Evolutionary conservation across 352 stramenopile genomes (phyloP).

Genomic region (Phytophthora uliginosa): DNA sequence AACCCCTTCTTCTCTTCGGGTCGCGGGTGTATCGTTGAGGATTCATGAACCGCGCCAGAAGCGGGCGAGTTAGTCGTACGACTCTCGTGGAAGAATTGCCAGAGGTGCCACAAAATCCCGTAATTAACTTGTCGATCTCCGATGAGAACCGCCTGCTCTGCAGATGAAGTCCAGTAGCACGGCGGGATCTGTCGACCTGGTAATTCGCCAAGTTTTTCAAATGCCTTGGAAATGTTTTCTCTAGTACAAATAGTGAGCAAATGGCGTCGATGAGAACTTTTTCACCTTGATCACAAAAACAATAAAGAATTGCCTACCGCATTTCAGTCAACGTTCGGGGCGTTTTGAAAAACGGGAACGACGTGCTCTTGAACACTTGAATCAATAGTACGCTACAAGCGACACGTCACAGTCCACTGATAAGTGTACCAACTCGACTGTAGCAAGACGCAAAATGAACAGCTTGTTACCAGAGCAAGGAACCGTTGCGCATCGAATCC

Average conservation of each 20-base stretch:
- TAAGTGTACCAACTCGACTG: not conserved
- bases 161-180: slow-evolving; percentile 27
- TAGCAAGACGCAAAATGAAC: not conserved
- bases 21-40: not conserved
- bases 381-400: slow-evolving; percentile 12
- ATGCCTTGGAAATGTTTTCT: slow-evolving; percentile 43
- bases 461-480: slow-evolving; percentile 44
- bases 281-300: not conserved
- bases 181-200: slow-evolving; percentile 12
- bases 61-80: not conserved
- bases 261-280: not conserved
- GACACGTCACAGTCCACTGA: not conserved
- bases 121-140: slow-evolving; percentile 59
- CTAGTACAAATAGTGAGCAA: slow-evolving; percentile 23
- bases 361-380: slow-evolving; percentile 4
- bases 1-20: not conserved
- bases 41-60: not conserved
- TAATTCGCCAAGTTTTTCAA: slow-evolving; percentile 28
- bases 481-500: slow-evolving; percentile 50
- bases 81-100: slow-evolving; percentile 35
- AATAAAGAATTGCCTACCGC: slow-evolving; percentile 15
- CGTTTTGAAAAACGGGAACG: slow-evolving; percentile 30
- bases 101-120: slow-evolving; percentile 63
- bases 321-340: slow-evolving; percentile 35
- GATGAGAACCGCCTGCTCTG: slow-evolving; percentile 43